phyloP scores from a whole-genome alignment of 352 stramenopile species.

The Phytophthora fragariae region DNA sequence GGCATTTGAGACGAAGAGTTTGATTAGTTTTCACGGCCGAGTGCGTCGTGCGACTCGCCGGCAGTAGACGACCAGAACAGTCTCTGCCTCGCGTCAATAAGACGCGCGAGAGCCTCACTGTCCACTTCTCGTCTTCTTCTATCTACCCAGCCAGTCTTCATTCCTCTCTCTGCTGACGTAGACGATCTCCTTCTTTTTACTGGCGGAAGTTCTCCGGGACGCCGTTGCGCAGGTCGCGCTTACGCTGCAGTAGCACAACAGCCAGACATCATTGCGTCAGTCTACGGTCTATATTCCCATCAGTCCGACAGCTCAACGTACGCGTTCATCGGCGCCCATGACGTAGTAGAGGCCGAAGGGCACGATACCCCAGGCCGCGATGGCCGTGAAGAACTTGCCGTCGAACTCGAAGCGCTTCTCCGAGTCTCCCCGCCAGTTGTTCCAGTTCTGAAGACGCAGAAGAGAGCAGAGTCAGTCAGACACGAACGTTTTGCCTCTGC shows the following conservation, averaged over 20 bases:
- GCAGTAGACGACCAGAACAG: background rate
- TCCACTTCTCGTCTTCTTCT: background rate
- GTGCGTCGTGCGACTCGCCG: slow-evolving; percentile 11
- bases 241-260: slow-evolving; percentile 35
- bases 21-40: slow-evolving; percentile 5
- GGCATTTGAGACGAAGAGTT: slow-evolving; percentile 2
- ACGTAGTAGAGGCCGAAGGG: slow-evolving; percentile 75
- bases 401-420: slow-evolving; percentile 87
- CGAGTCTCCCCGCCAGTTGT: slow-evolving; percentile 87
- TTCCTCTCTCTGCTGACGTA: background rate
- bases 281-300: background rate
- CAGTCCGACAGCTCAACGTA: slow-evolving; percentile 40
- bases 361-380: slow-evolving; percentile 62
- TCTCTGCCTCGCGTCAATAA: slow-evolving; percentile 1
- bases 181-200: slow-evolving; percentile 35
- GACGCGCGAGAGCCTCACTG: background rate
- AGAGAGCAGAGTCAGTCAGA: slow-evolving; percentile 4
- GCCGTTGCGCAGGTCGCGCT: slow-evolving; percentile 53
- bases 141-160: slow-evolving; percentile 3
- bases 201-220: slow-evolving; percentile 66
- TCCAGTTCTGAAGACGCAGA: slow-evolving; percentile 68
- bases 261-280: slow-evolving; percentile 7
- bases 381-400: slow-evolving; percentile 63
- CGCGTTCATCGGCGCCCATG: slow-evolving; percentile 61
- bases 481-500: background rate